A percentile compares a stretch with the other conserved stretches of the same genome.
phyloP scores from a whole-genome alignment of 164 flowering plant species.

The Vitis labrusca region DNA sequence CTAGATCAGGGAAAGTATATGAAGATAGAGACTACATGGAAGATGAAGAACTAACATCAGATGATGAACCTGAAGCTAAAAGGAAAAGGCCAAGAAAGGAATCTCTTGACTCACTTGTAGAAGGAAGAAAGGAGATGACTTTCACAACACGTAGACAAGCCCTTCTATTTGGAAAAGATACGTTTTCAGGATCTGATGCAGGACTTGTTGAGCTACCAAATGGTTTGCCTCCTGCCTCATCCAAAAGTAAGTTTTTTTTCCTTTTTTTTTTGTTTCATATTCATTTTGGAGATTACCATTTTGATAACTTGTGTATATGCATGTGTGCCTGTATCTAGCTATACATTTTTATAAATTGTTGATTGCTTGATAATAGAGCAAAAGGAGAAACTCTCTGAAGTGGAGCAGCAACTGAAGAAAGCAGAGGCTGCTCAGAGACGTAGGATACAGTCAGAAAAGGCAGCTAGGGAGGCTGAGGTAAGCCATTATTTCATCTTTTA shows the following conservation, averaged over 20 bases:
- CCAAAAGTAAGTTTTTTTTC: slow-evolving; percentile 53
- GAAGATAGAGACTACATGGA: slow-evolving; percentile 53
- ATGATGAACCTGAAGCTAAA: slow-evolving; percentile 38
- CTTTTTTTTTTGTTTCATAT: neutral
- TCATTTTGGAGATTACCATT: no score
- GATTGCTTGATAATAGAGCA: slow-evolving; percentile 47
- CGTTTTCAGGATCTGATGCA: slow-evolving; percentile 27
- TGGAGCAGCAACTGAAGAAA: slow-evolving; percentile 87
- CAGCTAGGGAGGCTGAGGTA: slow-evolving; percentile 85
- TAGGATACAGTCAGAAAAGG: slow-evolving; percentile 79
- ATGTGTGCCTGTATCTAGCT: no score
- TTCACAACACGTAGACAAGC: slow-evolving; percentile 72
- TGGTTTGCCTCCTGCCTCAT: slow-evolving; percentile 66
- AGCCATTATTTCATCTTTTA: neutral
- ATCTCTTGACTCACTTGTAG: slow-evolving; percentile 32
- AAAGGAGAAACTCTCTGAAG: slow-evolving; percentile 83
- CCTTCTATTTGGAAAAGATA: slow-evolving; percentile 60
- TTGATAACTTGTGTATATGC: no score
- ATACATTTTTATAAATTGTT: neutral
- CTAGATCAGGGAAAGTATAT: slow-evolving; percentile 30
- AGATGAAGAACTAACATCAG: slow-evolving; percentile 51
- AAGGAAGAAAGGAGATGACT: slow-evolving; percentile 49
- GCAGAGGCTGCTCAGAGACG: slow-evolving; percentile 95
- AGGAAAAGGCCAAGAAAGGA: slow-evolving; percentile 50
- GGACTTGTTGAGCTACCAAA: slow-evolving; percentile 63